A percentile compares a stretch with the other conserved stretches of the same genome.
Evolutionary conservation across 2,329 filamentous ascomycete species (phyloP).

Genomic region (Epichloe amarillans): DNA sequence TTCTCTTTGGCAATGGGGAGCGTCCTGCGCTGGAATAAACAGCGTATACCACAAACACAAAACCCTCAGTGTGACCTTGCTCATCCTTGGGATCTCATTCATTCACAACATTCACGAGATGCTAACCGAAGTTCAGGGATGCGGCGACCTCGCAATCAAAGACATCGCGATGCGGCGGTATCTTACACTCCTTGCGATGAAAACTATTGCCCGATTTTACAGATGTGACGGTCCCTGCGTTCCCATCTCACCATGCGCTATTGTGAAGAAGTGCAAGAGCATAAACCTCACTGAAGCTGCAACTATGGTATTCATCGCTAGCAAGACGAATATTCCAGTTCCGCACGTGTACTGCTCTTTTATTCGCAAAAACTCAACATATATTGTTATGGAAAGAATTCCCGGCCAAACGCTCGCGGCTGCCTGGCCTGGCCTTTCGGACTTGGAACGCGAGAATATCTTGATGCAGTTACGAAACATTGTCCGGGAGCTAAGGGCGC

Average conservation of each 20-base stretch:
- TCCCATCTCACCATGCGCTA: neutral
- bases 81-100: too few relatives aligned
- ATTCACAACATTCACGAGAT: neutral
- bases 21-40: too few relatives aligned
- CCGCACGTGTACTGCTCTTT: slow-evolving; percentile 19
- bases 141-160: neutral
- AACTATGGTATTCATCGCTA: slow-evolving; percentile 11
- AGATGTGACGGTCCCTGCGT: neutral
- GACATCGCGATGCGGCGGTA: neutral
- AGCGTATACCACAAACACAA: too few relatives aligned
- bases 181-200: neutral
- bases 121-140: neutral
- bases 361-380: slow-evolving; percentile 21
- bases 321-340: slow-evolving; percentile 11
- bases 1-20: too few relatives aligned
- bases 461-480: slow-evolving; percentile 12
- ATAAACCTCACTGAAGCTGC: slow-evolving; percentile 10
- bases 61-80: too few relatives aligned
- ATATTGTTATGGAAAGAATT: slow-evolving; percentile 32
- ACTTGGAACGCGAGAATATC: slow-evolving; percentile 6
- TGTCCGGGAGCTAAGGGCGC: slow-evolving; percentile 11
- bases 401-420: slow-evolving; percentile 11
- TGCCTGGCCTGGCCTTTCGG: slow-evolving; percentile 8
- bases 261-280: neutral
- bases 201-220: neutral